A percentile compares a stretch with the other conserved stretches of the same genome.
These are phyloP conservation scores for Fagopyrum homotropicum DNA, from an alignment of 148 eudicot genomes.

Conservation along the genomic window DNA sequence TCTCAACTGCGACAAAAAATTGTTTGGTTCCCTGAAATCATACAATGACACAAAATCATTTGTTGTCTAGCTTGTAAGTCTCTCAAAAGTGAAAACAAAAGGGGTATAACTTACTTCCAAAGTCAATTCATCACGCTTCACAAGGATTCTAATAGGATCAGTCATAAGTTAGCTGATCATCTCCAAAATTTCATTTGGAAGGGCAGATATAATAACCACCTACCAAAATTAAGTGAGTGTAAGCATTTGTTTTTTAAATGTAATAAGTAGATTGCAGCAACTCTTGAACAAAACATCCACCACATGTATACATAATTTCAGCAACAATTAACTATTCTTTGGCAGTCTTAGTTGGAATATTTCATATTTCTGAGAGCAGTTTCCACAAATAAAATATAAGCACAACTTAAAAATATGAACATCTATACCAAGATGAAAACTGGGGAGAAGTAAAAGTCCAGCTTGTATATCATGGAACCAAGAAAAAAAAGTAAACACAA, in stretches of 20 bases:
- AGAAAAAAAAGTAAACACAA: not conserved
- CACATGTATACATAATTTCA: not conserved
- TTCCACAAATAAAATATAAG: too few relatives aligned
- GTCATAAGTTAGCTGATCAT: slow-evolving; percentile 94
- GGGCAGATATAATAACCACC: slow-evolving; percentile 93
- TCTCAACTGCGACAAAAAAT: slow-evolving; percentile 94
- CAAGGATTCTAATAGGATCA: slow-evolving; percentile 92
- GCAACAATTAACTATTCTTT: not conserved
- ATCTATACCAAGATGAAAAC: too few relatives aligned
- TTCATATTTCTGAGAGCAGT: not conserved
- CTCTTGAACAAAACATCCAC: not conserved
- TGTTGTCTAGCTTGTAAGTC: not conserved
- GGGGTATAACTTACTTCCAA: slow-evolving; percentile 49
- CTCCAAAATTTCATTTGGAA: slow-evolving; percentile 97
- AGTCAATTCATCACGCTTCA: slow-evolving; percentile 99
- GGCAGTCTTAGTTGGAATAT: not conserved
- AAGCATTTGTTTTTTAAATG: too few relatives aligned
- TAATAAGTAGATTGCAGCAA: too few relatives aligned
- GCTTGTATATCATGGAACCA: too few relatives aligned
- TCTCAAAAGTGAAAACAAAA: not conserved
- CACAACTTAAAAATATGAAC: too few relatives aligned
- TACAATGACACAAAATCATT: not conserved
- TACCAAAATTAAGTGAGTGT: slow-evolving; percentile 16
- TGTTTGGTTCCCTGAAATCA: slow-evolving; percentile 85
- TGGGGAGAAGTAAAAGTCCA: too few relatives aligned